These are phyloP conservation scores for Penicillium riverlandense DNA, from an alignment of 495 filamentous ascomycete genomes.

Conservation along the genomic window DNA sequence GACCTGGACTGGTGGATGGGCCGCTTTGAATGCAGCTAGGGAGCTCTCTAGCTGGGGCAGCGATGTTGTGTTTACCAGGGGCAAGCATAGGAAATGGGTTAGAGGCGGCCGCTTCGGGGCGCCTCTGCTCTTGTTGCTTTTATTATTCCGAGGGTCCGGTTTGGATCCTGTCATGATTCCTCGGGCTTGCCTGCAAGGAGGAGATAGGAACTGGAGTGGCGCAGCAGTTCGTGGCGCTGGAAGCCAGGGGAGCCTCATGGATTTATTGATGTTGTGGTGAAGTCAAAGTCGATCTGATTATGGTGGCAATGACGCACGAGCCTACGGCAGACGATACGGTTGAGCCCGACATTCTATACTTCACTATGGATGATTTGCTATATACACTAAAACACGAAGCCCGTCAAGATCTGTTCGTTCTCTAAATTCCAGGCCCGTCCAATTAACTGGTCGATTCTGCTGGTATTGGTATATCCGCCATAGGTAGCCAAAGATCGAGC, in stretches of 20 bases:
- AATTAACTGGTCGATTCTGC: slow-evolving; percentile 14
- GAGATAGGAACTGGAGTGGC: background rate
- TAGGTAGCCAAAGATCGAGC: slow-evolving; percentile 15
- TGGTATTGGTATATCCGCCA: slow-evolving; percentile 16
- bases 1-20: slow-evolving; percentile 29
- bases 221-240: background rate
- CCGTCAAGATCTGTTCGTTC: slow-evolving; percentile 10
- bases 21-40: slow-evolving; percentile 52
- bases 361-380: background rate
- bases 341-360: no score
- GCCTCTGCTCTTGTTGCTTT: slow-evolving; percentile 2
- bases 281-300: no score
- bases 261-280: background rate
- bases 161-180: slow-evolving; percentile 9
- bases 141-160: slow-evolving; percentile 1
- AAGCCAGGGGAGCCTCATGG: background rate
- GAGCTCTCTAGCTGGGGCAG: slow-evolving; percentile 55
- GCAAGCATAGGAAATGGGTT: slow-evolving; percentile 89
- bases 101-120: slow-evolving; percentile 36
- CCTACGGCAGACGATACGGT: no score
- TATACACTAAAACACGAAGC: slow-evolving; percentile 14
- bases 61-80: slow-evolving; percentile 58
- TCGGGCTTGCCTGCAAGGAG: background rate
- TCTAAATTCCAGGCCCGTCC: slow-evolving; percentile 22
- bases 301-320: no score